Base-by-base conservation (phyloP, 1,139 yeast genomes). In the Candida labiduridarum region DNA sequence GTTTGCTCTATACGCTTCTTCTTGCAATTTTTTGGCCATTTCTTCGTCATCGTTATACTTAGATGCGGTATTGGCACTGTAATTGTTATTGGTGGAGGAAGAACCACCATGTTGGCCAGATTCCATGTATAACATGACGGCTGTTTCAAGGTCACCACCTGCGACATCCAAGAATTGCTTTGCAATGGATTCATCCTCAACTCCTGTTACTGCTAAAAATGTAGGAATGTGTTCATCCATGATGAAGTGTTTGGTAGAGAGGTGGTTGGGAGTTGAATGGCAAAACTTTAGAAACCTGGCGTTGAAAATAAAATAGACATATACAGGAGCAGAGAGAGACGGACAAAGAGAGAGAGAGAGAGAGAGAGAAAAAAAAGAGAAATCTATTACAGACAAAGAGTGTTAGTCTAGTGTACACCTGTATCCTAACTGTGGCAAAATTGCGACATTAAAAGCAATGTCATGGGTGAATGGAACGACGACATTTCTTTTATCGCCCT, bases 141-240 rank as follows among this genome's bases (percentile, higher is more conserved):
- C 99, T 29, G 84, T 81, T 54, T 92, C 97, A 44, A 94, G 66
- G 63, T 90, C 84, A 51, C 85, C 85, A 47, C 85, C 92, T 9
- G 95, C 81, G 69, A 92, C 84, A 30, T 87, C 92, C 44, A 95
- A 69, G 64, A 87, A 95, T 61, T 86, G 91, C 53, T 77, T 75
- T 1, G 99, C 99, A 30, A 82, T 73, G 2, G 78, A 78, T 1
- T 82, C 78, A 62, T 89, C 95, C 2, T 83, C 78, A 5, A 82
- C 82, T 16, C 90, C 90, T 0, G 99, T 91, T 50, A 95, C 87
- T 34, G 95, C 94, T 64, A 92, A 76, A 67, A 94, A 94, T 31
- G 86, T 83, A 18, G 87, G 85, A 31, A 89, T 72, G 34, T 56
- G 54, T 46, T 56, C 59, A 45, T 58, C 61, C 61, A 58, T 58